Evolutionary conservation across 1,284 basidiomycete genomes (phyloP), one percentile per base, ranked within the genome.

Genomic region (Cryptococcus sp.): DNA sequence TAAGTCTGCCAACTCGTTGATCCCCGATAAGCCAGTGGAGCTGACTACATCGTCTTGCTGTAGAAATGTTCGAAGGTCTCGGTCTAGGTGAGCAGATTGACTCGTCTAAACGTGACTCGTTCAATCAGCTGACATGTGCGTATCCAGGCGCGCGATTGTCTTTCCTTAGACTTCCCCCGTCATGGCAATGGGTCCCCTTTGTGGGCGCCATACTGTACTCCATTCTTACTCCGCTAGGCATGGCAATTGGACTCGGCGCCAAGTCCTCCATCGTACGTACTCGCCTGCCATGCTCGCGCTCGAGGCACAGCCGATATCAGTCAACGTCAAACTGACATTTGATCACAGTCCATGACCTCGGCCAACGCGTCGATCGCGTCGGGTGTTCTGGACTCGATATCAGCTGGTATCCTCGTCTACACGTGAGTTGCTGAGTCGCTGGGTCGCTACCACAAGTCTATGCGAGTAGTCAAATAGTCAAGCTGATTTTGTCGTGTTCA

Each of bases 381-480:
- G 5, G 68, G 68, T 16, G 57, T 67, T 34, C 55, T 69, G 23
- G 63, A 69, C 52, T 58, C 65, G 5, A 61, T 67, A 20, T 67
- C 66, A 19, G 61, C 68, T 39, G 68, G 68, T 19, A 64, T 69
- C 19, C 54, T 69, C 20, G 46, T 65, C 25, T 65, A 60, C 43
- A 52, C 62, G 43, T 59, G 74, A 51, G 67, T 62, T 22, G 69
- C 76, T 52, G 37, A 46, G 29, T 34, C 44, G 41, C 73, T 26
- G 11, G n/a, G 17, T 16, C 5, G 15, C 26, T 23, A 22, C 72
- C 58, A 59, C 69, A 16, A 46, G 73, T 58, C 69, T 67, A 41
- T 66, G 69, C 0, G 73, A 73, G 52, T 74, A 10, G 5, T 34
- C 29, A 5, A 34, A 34, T 7, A 34, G 3, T 34, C 3, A 5